These are phyloP conservation scores for Saccharomycopsis phalli DNA, from an alignment of 1,139 yeast genomes.

Conservation along the genomic window DNA sequence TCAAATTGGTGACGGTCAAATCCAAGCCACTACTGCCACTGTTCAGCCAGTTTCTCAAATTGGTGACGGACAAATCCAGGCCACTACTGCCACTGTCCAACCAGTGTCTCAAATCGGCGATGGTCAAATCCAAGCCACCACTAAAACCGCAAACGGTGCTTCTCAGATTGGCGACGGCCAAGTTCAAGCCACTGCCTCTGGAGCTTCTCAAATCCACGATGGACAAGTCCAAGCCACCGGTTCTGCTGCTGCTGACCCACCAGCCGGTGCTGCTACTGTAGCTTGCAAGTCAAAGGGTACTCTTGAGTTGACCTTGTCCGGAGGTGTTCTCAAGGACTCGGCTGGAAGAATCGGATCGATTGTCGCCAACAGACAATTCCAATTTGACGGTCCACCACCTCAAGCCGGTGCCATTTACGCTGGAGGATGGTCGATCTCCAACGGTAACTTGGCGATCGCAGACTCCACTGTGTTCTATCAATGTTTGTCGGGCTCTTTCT, in stretches of 20 bases:
- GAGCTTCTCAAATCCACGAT: constrained; percentile 32
- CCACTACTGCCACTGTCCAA: constrained; percentile 29
- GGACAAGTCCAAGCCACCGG: constrained; percentile 37
- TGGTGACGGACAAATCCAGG: constrained; percentile 33
- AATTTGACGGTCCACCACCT: constrained; percentile 86
- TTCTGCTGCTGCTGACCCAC: constrained; percentile 26
- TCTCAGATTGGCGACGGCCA: constrained; percentile 38
- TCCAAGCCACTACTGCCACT: constrained; percentile 42
- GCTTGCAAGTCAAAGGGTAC: constrained; percentile 46
- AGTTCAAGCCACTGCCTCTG: constrained; percentile 31
- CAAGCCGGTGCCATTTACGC: constrained; percentile 86
- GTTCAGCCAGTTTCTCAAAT: constrained; percentile 31
- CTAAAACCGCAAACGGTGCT: constrained; percentile 30
- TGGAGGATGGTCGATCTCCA: constrained; percentile 68
- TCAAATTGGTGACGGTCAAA: constrained; percentile 54
- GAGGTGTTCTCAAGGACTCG: constrained; percentile 48
- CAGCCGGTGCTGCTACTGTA: constrained; percentile 24
- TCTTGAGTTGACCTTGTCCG: constrained; percentile 46
- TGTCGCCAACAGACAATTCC: constrained; percentile 83
- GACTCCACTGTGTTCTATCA: constrained; percentile 58
- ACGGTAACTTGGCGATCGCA: constrained; percentile 67
- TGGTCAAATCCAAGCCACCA: constrained; percentile 41
- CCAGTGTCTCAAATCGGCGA: constrained; percentile 31
- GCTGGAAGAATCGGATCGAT: constrained; percentile 71
- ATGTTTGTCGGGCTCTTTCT: constrained; percentile 72